Conservation (phyloP, 148 eudicot genomes). For the Rhododendron williamsianum region DNA sequence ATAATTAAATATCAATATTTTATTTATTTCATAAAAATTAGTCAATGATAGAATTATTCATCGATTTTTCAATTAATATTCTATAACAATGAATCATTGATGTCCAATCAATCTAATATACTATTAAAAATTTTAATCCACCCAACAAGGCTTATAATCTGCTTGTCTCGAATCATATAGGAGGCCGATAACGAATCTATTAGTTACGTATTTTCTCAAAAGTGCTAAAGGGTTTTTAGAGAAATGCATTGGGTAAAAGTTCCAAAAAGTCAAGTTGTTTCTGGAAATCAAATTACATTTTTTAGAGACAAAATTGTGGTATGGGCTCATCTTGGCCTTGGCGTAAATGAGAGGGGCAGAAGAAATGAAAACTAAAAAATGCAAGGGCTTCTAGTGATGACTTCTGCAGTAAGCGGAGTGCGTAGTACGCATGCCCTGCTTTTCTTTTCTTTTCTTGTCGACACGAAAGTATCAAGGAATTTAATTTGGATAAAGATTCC, state of each 20-base stretch:
- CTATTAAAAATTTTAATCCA: too few species aligned
- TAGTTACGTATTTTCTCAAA: too few species aligned
- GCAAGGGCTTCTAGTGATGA: neutral
- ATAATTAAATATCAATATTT: neutral
- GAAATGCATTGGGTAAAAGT: too few species aligned
- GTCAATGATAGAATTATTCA: neutral
- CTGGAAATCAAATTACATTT: too few species aligned
- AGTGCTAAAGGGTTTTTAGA: neutral
- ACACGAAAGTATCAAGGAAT: slow-evolving; percentile 13
- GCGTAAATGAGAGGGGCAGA: neutral
- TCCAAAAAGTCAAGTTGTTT: neutral
- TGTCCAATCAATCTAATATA: neutral
- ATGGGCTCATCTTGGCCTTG: neutral
- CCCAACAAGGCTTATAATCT: too few species aligned
- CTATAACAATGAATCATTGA: neutral
- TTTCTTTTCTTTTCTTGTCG: slow-evolving; percentile 11
- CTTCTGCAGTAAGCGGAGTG: slow-evolving; percentile 34
- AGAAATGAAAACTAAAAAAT: neutral
- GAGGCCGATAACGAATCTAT: too few species aligned
- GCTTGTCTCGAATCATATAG: too few species aligned
- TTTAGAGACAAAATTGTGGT: too few species aligned
- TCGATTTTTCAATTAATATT: neutral
- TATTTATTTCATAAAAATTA: neutral
- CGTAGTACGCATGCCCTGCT: slow-evolving; percentile 27
- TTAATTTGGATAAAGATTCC: neutral